Percentiles rank a stretch among this genome's conserved stretches.
Evolutionary conservation across 192 early-diverging fungal species (phyloP).

Genomic region (Coemansia umbellata): DNA sequence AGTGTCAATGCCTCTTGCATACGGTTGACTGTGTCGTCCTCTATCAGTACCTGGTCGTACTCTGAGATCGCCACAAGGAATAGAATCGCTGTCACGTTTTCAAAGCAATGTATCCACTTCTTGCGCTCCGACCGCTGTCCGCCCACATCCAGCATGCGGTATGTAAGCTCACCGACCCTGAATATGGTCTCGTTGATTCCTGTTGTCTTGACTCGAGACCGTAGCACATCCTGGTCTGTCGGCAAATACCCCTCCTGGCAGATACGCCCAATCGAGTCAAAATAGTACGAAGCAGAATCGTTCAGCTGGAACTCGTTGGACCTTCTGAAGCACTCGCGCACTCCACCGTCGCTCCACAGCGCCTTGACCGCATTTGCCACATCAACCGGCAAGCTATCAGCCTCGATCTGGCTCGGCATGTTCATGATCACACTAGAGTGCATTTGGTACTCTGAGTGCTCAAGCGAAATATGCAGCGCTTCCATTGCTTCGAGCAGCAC

Average conservation of each 20-base stretch:
- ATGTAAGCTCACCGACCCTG: conserved; percentile 85
- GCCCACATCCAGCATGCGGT: conserved; percentile 97
- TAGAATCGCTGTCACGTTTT: conserved; percentile 92
- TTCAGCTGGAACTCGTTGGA: conserved; percentile 93
- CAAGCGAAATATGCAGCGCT: conserved; percentile 71
- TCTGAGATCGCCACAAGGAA: conserved; percentile 94
- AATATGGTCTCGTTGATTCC: conserved; percentile 96
- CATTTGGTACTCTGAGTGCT: conserved; percentile 63
- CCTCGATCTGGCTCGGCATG: conserved; percentile 84
- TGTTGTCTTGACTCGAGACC: conserved; percentile 95
- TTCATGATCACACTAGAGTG: conserved; percentile 73
- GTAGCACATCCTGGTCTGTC: conserved; percentile 93
- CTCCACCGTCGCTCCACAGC: conserved; percentile 82
- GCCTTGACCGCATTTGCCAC: conserved; percentile 73
- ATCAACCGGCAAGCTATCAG: conserved; percentile 76
- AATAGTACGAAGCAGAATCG: conserved; percentile 96
- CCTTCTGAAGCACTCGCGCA: conserved; percentile 76
- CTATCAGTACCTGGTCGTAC: conserved; percentile 93
- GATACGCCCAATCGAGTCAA: conserved; percentile 91
- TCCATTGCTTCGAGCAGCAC: conserved; percentile 95
- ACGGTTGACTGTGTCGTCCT: conserved; percentile 95
- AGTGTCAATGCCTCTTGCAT: conserved; percentile 95
- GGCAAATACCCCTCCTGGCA: conserved; percentile 76
- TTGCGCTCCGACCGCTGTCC: conserved; percentile 98
- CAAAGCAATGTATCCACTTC: conserved; percentile 99